Base-by-base conservation (phyloP, 164 flowering plant species). In the Protea cynaroides region DNA sequence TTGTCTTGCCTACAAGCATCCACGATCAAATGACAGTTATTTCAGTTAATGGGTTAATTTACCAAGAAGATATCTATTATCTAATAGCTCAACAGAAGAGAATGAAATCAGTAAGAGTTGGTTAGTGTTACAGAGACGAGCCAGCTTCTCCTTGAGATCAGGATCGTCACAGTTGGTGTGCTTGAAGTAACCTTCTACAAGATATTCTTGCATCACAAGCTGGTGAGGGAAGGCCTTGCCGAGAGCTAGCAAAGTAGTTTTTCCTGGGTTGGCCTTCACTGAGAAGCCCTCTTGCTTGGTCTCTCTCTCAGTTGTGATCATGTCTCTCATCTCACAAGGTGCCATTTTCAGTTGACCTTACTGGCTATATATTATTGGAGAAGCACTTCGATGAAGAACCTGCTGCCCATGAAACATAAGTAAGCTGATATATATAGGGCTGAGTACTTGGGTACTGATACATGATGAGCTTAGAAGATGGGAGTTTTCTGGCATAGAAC, bases 151-250 rank as follows among this genome's bases (percentile, higher is more conserved):
- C 80, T 81, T 95, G 82, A 95, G 99, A 1, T 81, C 87, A 0
- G 85, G 93, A 78, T 91, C 86, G 68, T 92, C 90, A 51, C 97
- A 88, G 65, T 88, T 88, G 72, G 99, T 86, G 84, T 80, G 83
- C 73, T 63, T 88, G 83, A 95, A 91, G 72, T 88, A 95, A 15
- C 90, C 97, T 79, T 92, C 99, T 53, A 88, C 99, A 25, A 95
- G 80, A 60, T 84, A 81, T 44, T 95, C 97, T 63, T 92, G 99
- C 89, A 95, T 86, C 53, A 95, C 92, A 56, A 89, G 96, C 75
- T 89, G 97, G 75, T 79, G 86, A 71, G 99, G 97, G 67, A 95
- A 92, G 18, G 96, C 99, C 77, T 92, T 95, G 29, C 97, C 99
- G 17, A 95, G 86, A 58, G 94, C 93, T 40, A 95, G 73, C 66